phyloP scores from a whole-genome alignment of 495 filamentous ascomycete genomes.

The Tirmania nivea region DNA sequence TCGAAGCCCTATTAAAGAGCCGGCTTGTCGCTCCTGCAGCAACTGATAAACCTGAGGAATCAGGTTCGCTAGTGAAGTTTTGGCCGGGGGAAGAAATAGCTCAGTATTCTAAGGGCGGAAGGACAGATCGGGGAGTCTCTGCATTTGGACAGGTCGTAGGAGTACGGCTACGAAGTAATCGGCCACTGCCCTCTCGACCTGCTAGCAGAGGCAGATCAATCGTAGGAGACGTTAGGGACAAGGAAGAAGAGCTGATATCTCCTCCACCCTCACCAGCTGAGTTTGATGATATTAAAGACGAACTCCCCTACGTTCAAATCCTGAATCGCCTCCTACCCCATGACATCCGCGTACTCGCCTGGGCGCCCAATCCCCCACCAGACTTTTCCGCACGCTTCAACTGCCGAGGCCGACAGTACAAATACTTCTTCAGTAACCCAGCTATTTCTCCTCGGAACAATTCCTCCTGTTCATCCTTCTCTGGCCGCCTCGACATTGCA shows the following conservation, averaged over 20 bases:
- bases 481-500: constrained; percentile 52
- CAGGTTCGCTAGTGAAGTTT: constrained; percentile 19
- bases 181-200: constrained; percentile 27
- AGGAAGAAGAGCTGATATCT: background rate
- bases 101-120: constrained; percentile 83
- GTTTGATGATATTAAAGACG: constrained; percentile 59
- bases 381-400: constrained; percentile 84
- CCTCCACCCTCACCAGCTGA: constrained; percentile 10
- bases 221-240: background rate
- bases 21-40: constrained; percentile 51
- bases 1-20: constrained; percentile 64
- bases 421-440: constrained; percentile 94
- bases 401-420: constrained; percentile 70
- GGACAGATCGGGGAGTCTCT: constrained; percentile 83
- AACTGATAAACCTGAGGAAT: constrained; percentile 7
- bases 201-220: background rate
- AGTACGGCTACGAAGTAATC: constrained; percentile 55
- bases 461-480: constrained; percentile 20
- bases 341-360: constrained; percentile 76
- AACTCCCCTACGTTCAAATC: constrained; percentile 57
- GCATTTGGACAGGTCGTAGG: constrained; percentile 91
- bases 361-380: constrained; percentile 61
- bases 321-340: constrained; percentile 72
- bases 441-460: constrained; percentile 28
- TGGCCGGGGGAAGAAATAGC: constrained; percentile 51